These are phyloP conservation scores for Deinandra increscens DNA, from an alignment of 129 eudicot species.

Conservation along the genomic window DNA sequence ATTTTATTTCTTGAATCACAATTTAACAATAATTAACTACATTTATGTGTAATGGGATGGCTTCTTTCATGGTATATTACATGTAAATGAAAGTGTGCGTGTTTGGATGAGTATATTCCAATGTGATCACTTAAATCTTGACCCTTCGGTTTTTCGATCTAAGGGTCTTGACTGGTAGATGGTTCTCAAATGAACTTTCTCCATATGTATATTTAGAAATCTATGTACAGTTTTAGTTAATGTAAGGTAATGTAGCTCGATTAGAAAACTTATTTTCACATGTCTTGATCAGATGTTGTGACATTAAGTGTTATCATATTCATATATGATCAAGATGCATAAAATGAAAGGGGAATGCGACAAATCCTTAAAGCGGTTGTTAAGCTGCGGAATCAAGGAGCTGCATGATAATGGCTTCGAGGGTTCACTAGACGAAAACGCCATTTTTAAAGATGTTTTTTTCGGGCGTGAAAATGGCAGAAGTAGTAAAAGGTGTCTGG, in stretches of 20 bases:
- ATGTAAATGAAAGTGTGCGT: background rate
- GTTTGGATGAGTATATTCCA: background rate
- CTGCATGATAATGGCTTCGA: slow-evolving; percentile 71
- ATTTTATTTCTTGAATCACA: background rate
- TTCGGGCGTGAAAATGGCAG: slow-evolving; percentile 45
- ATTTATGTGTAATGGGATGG: background rate
- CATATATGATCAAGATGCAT: slow-evolving; percentile 6
- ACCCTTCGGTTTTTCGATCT: background rate
- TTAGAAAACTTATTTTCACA: background rate
- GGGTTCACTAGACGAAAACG: slow-evolving; percentile 54
- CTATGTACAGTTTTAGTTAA: background rate
- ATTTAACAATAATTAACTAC: slow-evolving; percentile 3
- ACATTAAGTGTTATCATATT: background rate
- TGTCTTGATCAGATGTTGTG: slow-evolving; percentile 19
- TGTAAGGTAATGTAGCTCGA: background rate
- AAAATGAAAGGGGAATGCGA: slow-evolving; percentile 20
- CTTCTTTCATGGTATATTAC: background rate
- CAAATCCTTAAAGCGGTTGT: slow-evolving; percentile 35
- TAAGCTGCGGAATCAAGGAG: slow-evolving; percentile 41
- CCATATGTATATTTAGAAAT: background rate
- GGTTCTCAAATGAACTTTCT: background rate
- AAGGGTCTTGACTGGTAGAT: background rate
- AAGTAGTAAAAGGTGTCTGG: slow-evolving; percentile 43
- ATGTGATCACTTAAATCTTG: background rate
- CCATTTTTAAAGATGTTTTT: slow-evolving; percentile 54